Evolutionary conservation across 495 filamentous ascomycete species (phyloP).

Genomic region (Aspergillus nidulans): DNA sequence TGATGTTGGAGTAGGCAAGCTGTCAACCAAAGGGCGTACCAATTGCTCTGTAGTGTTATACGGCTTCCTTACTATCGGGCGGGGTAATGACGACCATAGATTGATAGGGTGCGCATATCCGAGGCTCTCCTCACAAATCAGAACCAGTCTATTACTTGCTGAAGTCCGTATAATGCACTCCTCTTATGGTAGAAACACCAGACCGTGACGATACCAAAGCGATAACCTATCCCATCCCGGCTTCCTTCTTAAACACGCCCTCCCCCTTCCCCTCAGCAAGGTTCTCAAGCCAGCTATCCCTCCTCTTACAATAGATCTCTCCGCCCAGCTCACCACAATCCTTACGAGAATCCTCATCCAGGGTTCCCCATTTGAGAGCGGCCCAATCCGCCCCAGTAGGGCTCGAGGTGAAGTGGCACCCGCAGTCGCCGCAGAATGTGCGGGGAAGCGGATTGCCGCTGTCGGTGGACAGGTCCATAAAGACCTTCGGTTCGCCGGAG

Average conservation of each 20-base stretch:
- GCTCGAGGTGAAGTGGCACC: constrained; percentile 19
- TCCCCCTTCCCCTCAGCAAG: constrained; percentile 1
- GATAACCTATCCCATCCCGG: background rate
- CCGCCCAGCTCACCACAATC: constrained; percentile 8
- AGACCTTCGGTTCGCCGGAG: constrained; percentile 20
- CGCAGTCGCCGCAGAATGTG: constrained; percentile 27
- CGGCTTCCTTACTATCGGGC: background rate
- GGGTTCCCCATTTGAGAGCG: constrained; percentile 24
- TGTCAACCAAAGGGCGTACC: background rate
- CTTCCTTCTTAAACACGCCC: background rate
- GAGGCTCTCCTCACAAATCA: background rate
- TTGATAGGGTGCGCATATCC: too few relatives aligned
- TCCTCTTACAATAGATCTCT: constrained; percentile 24
- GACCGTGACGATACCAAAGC: background rate
- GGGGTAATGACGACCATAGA: background rate
- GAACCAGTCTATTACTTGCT: background rate
- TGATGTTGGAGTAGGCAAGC: too few relatives aligned
- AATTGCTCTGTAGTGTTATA: background rate
- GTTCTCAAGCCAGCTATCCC: constrained; percentile 20
- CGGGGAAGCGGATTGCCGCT: constrained; percentile 11
- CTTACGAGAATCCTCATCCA: constrained; percentile 18
- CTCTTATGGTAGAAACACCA: background rate
- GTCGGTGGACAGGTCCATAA: constrained; percentile 12
- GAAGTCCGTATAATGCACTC: background rate
- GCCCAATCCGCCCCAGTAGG: background rate